Percentiles rank a stretch among this genome's conserved stretches.
phyloP scores from a whole-genome alignment of 1,284 basidiomycete species.

The Cutaneotrichosporon cyanovorans region DNA sequence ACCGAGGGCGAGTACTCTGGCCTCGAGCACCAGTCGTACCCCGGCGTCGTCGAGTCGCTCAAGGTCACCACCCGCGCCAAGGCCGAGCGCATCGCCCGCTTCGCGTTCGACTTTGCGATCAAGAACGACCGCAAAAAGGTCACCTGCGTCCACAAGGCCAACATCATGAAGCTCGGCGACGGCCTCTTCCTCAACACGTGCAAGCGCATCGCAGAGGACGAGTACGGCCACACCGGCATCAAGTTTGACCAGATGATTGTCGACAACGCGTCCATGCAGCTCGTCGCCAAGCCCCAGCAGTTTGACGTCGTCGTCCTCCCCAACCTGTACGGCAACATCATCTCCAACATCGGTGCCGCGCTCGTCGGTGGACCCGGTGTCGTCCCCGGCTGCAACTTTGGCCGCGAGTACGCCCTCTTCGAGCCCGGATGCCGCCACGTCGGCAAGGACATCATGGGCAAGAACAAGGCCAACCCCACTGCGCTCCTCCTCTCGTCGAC shows the following conservation, averaged over 20 bases:
- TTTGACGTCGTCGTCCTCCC: constrained; percentile 47
- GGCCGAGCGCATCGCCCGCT: constrained; percentile 92
- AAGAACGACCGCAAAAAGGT: constrained; percentile 99
- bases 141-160: constrained; percentile 99
- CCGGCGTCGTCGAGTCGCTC: constrained; percentile 96
- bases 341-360: constrained; percentile 96
- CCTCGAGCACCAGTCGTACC: constrained; percentile 94
- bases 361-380: constrained; percentile 96
- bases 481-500: constrained; percentile 97
- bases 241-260: constrained; percentile 97
- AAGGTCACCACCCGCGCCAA: constrained; percentile 95
- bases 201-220: constrained; percentile 82
- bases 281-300: constrained; percentile 88
- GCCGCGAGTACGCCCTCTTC: constrained; percentile 94
- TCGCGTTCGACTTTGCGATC: constrained; percentile 97
- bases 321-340: constrained; percentile 81
- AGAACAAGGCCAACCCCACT: constrained; percentile 93
- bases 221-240: constrained; percentile 88
- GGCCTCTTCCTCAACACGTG: constrained; percentile 99
- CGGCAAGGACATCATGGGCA: constrained; percentile 95
- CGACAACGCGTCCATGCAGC: constrained; percentile 99
- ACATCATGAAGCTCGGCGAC: constrained; percentile 99
- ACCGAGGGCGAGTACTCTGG: constrained; percentile 99
- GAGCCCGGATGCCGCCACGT: constrained; percentile 99
- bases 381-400: constrained; percentile 97